Evolutionary conservation across 1,284 basidiomycete species (phyloP).

Genomic region (Bjerkandera adusta): DNA sequence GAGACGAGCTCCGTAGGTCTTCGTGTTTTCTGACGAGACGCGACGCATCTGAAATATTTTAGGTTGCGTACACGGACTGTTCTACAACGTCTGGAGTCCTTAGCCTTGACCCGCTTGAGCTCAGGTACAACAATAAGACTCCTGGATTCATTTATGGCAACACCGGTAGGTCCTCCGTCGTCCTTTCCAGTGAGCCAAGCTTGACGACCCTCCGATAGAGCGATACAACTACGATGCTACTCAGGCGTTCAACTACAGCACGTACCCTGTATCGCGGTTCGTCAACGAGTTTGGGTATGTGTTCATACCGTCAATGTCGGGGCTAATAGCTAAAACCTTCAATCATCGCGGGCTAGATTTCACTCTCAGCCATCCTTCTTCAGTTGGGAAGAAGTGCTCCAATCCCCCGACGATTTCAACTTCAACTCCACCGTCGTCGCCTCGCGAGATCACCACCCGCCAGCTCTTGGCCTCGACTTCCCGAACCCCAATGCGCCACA

Average conservation of each 20-base stretch:
- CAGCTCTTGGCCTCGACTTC: slow-evolving; percentile 52
- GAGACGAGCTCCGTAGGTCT: slow-evolving; percentile 55
- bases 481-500: slow-evolving; percentile 56
- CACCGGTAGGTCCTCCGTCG: slow-evolving; percentile 34
- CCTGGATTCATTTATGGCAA: slow-evolving; percentile 57
- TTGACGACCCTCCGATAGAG: slow-evolving; percentile 24
- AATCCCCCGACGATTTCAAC: slow-evolving; percentile 46
- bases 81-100: slow-evolving; percentile 59
- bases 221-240: slow-evolving; percentile 59
- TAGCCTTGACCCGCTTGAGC: slow-evolving; percentile 53
- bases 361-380: slow-evolving; percentile 67
- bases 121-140: slow-evolving; percentile 51
- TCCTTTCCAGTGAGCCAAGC: neutral
- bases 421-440: slow-evolving; percentile 61
- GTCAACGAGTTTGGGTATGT: slow-evolving; percentile 61
- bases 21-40: too few relatives aligned
- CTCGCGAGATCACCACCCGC: slow-evolving; percentile 59
- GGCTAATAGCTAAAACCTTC: neutral
- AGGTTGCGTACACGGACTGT: slow-evolving; percentile 63
- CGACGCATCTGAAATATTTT: too few relatives aligned
- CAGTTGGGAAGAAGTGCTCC: slow-evolving; percentile 58
- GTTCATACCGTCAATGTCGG: too few relatives aligned
- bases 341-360: too few relatives aligned
- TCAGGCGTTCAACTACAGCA: slow-evolving; percentile 53
- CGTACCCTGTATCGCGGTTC: slow-evolving; percentile 56